Evolutionary conservation across 495 filamentous ascomycete genomes (phyloP).

Genomic region (Penicillium simplicissimum): DNA sequence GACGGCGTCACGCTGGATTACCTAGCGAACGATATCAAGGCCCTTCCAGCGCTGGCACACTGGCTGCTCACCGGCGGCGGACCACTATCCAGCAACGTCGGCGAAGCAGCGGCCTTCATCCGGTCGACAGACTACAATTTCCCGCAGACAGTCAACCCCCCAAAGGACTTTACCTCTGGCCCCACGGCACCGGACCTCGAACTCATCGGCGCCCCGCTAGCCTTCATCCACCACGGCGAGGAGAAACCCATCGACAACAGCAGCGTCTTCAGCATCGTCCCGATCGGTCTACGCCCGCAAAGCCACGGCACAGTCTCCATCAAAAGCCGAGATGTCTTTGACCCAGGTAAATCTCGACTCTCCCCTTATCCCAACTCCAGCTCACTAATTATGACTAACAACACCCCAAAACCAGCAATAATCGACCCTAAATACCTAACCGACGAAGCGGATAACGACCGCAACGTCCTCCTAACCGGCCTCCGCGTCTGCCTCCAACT

Average conservation of each 20-base stretch:
- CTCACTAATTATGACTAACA: no score
- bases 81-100: slow-evolving; percentile 26
- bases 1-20: slow-evolving; percentile 24
- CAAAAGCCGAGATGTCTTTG: slow-evolving; percentile 21
- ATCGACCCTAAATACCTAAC: slow-evolving; percentile 28
- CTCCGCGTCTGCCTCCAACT: slow-evolving; percentile 22
- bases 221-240: slow-evolving; percentile 29
- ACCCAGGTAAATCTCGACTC: slow-evolving; percentile 23
- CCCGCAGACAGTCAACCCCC: neutral
- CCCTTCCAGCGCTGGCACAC: slow-evolving; percentile 20
- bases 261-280: slow-evolving; percentile 21
- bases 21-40: slow-evolving; percentile 15
- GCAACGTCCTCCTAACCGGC: slow-evolving; percentile 22
- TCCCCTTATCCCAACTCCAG: no score
- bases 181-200: slow-evolving; percentile 20
- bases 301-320: slow-evolving; percentile 25
- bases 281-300: slow-evolving; percentile 22
- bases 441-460: slow-evolving; percentile 23
- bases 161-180: slow-evolving; percentile 19
- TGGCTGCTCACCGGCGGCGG: slow-evolving; percentile 23
- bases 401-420: slow-evolving; percentile 14
- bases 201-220: slow-evolving; percentile 25
- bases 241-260: slow-evolving; percentile 15
- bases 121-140: slow-evolving; percentile 17
- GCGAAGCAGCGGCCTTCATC: slow-evolving; percentile 27